Percentiles rank a stretch among this genome's conserved stretches.
Evolutionary conservation across 331 rosid genomes (phyloP).

Genomic region (Erythrophleum ivorense): DNA sequence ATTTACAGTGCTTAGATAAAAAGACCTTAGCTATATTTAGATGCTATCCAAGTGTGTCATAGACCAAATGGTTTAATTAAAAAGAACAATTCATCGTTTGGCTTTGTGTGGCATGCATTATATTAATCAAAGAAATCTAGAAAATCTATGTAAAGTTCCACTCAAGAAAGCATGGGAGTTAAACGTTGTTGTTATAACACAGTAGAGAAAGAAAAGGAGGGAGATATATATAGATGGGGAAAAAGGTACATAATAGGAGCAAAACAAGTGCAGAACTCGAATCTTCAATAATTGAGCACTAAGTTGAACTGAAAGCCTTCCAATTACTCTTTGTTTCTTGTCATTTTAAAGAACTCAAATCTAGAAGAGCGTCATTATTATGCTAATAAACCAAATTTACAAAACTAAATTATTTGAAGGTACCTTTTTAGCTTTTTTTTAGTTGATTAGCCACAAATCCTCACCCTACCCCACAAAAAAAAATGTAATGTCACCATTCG

Average conservation of each 20-base stretch:
- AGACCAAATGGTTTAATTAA: constrained; percentile 31
- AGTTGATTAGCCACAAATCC: background rate
- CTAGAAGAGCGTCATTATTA: background rate
- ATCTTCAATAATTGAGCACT: constrained; percentile 24
- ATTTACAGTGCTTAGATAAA: background rate
- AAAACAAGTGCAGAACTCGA: background rate
- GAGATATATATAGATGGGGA: background rate
- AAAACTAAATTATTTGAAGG: background rate
- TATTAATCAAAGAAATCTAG: constrained; percentile 18
- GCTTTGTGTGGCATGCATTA: constrained; percentile 26
- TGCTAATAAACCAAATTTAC: background rate
- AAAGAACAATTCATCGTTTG: background rate
- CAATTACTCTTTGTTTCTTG: constrained; percentile 6
- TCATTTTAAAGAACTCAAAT: background rate
- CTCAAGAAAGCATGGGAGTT: constrained; percentile 30
- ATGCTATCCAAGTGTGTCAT: constrained; percentile 49
- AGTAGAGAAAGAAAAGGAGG: background rate
- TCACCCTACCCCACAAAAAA: background rate
- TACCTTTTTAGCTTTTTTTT: background rate
- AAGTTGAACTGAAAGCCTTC: background rate
- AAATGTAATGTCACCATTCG: background rate
- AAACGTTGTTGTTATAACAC: constrained; percentile 11
- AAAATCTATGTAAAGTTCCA: constrained; percentile 28
- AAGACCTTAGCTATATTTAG: background rate
- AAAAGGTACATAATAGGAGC: background rate